phyloP scores from a whole-genome alignment of 495 filamentous ascomycete genomes.

The Podospora anserina region DNA sequence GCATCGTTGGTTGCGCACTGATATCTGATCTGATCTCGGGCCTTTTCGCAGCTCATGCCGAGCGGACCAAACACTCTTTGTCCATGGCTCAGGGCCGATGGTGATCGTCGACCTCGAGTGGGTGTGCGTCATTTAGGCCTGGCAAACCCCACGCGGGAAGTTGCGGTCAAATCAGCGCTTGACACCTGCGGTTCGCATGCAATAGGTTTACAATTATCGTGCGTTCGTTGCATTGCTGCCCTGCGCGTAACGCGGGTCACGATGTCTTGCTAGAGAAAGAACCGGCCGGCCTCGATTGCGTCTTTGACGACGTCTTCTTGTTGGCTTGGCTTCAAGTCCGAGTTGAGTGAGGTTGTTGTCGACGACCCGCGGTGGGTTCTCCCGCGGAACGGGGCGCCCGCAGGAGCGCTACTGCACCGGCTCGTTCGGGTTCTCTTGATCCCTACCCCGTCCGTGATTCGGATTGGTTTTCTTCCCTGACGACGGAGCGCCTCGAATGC shows the following conservation, averaged over 20 bases:
- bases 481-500: conserved; percentile 4
- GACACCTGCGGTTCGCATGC: conserved; percentile 8
- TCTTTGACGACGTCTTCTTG: no score
- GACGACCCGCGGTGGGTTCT: not conserved
- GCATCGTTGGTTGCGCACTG: not conserved
- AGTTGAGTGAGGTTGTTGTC: not conserved
- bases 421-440: not conserved
- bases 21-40: not conserved
- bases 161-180: conserved; percentile 20
- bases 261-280: not conserved
- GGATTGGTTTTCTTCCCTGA: not conserved
- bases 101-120: not conserved
- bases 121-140: conserved; percentile 6
- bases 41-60: not conserved
- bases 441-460: not conserved
- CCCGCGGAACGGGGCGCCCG: conserved; percentile 27
- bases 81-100: not conserved
- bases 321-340: not conserved
- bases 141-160: not conserved
- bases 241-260: not conserved
- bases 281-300: no score
- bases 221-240: not conserved
- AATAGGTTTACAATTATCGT: not conserved
- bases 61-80: not conserved
- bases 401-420: conserved; percentile 33